Conservation (phyloP, 1,284 basidiomycete species). For the Rhodotorula sp. region DNA sequence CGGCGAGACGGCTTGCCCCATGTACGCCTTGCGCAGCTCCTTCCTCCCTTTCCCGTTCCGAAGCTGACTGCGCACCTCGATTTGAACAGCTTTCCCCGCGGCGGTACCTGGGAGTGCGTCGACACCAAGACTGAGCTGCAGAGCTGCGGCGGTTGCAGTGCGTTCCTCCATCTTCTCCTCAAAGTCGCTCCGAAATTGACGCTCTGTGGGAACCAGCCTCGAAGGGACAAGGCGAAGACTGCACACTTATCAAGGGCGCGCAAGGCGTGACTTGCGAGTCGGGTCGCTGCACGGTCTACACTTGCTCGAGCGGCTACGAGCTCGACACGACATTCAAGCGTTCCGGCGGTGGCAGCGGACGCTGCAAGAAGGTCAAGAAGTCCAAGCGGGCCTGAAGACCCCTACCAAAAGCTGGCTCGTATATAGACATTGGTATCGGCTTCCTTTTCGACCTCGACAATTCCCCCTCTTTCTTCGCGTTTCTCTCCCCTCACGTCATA, state of each 20-base stretch:
- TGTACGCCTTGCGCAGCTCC: slow-evolving; percentile 24
- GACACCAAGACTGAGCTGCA: slow-evolving; percentile 50
- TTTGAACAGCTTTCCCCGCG: slow-evolving; percentile 29
- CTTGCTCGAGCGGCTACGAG: slow-evolving; percentile 27
- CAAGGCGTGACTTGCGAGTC: slow-evolving; percentile 59
- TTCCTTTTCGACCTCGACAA: background rate
- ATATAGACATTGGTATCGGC: background rate
- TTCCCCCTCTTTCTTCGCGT: background rate
- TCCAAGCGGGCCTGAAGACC: background rate
- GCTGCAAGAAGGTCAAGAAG: slow-evolving; percentile 4
- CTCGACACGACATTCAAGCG: slow-evolving; percentile 8
- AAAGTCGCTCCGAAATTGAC: background rate
- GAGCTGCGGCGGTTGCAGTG: slow-evolving; percentile 66
- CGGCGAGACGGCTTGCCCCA: slow-evolving; percentile 43
- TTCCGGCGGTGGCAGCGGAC: slow-evolving; percentile 8
- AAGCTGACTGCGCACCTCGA: background rate
- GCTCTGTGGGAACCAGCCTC: slow-evolving; percentile 49
- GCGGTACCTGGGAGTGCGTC: slow-evolving; percentile 49
- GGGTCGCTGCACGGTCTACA: slow-evolving; percentile 41
- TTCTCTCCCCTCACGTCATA: background rate
- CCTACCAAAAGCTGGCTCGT: background rate
- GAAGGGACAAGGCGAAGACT: slow-evolving; percentile 64
- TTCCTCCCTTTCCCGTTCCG: background rate
- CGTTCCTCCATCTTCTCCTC: background rate
- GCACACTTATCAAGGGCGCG: slow-evolving; percentile 62